A percentile compares a stretch with the other conserved stretches of the same genome.
Evolutionary conservation across 2,329 filamentous ascomycete species (phyloP).

Genomic region (Chalara sp.): DNA sequence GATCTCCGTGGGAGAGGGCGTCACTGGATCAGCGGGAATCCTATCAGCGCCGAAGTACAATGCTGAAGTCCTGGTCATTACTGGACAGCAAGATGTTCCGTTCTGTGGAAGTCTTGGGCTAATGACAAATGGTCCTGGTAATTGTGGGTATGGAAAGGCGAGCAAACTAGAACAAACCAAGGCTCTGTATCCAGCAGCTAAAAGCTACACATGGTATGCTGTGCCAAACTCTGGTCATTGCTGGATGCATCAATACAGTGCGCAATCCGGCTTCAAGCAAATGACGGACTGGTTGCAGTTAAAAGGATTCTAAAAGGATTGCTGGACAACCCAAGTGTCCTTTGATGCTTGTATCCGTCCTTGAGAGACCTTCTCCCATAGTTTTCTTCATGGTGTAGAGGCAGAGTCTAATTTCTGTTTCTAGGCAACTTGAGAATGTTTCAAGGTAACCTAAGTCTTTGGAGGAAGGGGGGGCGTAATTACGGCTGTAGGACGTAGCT

Average conservation of each 20-base stretch:
- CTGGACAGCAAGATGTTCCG: slow-evolving; percentile 7
- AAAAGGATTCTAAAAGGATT: slow-evolving; percentile 6
- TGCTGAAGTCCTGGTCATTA: slow-evolving; percentile 10
- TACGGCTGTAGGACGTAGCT: too few relatives aligned
- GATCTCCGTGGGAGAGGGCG: slow-evolving; percentile 13
- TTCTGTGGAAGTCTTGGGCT: slow-evolving; percentile 9
- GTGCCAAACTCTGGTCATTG: slow-evolving; percentile 11
- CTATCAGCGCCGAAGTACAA: slow-evolving; percentile 3
- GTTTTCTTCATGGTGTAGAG: too few relatives aligned
- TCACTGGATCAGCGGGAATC: slow-evolving; percentile 2
- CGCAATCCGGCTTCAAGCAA: slow-evolving; percentile 6
- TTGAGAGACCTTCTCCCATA: too few relatives aligned
- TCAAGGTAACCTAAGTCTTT: too few relatives aligned
- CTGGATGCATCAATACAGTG: slow-evolving; percentile 10
- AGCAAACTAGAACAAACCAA: slow-evolving; percentile 8
- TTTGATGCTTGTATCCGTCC: too few relatives aligned
- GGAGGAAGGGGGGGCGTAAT: too few relatives aligned
- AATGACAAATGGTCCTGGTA: neutral
- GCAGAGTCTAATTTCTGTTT: too few relatives aligned
- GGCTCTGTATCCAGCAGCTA: slow-evolving; percentile 2
- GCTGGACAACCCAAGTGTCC: too few relatives aligned
- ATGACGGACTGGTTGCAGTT: slow-evolving; percentile 8
- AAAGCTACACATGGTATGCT: slow-evolving; percentile 4
- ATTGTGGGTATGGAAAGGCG: slow-evolving; percentile 5
- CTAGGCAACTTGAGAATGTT: too few relatives aligned